Evolutionary conservation across 306 rosid genomes (phyloP), one percentile per base, ranked within the genome.

Genomic region (Ziziphus jujuba): DNA sequence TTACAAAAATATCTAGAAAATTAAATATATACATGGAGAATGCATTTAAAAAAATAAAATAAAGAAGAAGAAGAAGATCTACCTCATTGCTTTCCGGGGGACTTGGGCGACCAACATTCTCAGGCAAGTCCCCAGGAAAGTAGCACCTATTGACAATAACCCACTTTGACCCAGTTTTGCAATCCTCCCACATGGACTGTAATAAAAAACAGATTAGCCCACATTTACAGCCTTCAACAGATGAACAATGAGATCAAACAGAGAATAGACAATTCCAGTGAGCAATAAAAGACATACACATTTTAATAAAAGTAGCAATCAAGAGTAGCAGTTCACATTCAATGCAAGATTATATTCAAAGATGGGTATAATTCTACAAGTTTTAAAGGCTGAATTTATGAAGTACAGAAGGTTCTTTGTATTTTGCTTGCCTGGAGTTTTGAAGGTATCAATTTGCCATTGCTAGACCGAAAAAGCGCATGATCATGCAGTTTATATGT

Each of bases 171-270:
- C 95, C 90, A 76, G 81, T 84, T 73, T 82, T 74, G 67, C 78
- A 75, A 65, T 95, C 97, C 84, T 87, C 96, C 90, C 90, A 90
- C 96, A 95, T 83, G 28, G 90, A 86, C 99, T 95, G 96, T 65
- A 73, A 72, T 63, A 69, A 77, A 63, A 78, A 52, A 24, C 35
- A 80, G 49, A 59, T 34, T 20, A 56, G 61, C 61, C 17, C 68
- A 72, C 35, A 56, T 61, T 66, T 64, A 40, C 43, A 62, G 49
- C 56, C 72, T 38, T 16, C 23, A 72, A n/a, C 63, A 76, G 31
- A 28, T 44, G 47, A 56, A 12, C 48, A 24, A 50, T 57, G 65
- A 74, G 56, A 53, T 53, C 68, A 70, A 79, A 69, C 24, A 70
- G 73, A 69, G 20, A 66, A 51, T 23, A 56, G 60, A 38, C n/a